Evolutionary conservation across 768 basidiomycete species (phyloP), one percentile per base, ranked within the genome.

Genomic region (Leucocoprinus sp.): DNA sequence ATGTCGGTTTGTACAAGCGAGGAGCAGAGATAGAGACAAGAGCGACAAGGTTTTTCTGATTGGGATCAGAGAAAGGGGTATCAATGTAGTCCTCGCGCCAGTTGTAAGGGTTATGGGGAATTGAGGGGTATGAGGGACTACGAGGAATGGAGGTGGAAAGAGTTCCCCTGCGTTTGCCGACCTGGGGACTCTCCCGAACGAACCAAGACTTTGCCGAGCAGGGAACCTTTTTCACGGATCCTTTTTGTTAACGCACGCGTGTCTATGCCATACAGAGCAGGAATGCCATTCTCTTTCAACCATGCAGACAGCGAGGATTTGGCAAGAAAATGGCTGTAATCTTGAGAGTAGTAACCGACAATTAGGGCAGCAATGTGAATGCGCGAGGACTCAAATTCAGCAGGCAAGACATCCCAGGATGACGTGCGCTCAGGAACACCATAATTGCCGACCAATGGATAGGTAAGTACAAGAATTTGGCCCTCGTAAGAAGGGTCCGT

Each of bases 401-500:
- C 62, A 2, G 85, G 83, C 35, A 92, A 66, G 21, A 68, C 65
- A 50, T 82, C 75, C 31, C 76, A 57, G 26, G 70, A 51, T 26
- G 57, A 51, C 4, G 69, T 67, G 45, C 91, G 81, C 50, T 74
- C 73, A 42, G 96, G 96, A 18, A 98, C 93, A 58, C 96, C 96
- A 60, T 99, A 99, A 62, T 97, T 98, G 28, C 96, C 96, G 52
- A 98, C 71, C 55, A 99, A 74, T 11, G 96, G 96, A 67, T 98
- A 98, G 1, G 96, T 98, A 54, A 98, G 75, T 52, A 99, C 81
- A 49, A 99, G 84, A 60, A 99, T 98, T 65, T 98, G 96, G 27
- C 93, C 92, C 63, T 95, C 84, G 65, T 99, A 99, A 1, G 95
- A 98, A 15, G 96, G 96, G 63, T 98, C 96, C 36, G 96, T 99